These are phyloP conservation scores for Prorocentrum cordatum DNA, from an alignment of 169 alveolate species.

Conservation along the genomic window DNA sequence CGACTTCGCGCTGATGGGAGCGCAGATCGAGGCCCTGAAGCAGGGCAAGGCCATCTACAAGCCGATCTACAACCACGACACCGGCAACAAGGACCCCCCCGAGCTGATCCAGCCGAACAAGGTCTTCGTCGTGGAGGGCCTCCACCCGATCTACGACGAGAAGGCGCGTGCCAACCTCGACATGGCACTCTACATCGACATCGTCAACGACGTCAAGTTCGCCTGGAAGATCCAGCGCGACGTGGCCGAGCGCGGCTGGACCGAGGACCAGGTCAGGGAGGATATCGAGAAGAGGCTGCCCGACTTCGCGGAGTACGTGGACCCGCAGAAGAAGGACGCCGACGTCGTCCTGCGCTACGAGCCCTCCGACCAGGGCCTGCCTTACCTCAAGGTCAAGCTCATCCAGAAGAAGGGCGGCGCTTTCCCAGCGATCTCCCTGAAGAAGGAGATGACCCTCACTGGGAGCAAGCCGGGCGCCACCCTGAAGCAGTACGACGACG, in stretches of 20 bases:
- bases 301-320: conserved; percentile 61
- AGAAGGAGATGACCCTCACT: neutral
- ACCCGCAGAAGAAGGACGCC: conserved; percentile 19
- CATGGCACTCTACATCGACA: conserved; percentile 61
- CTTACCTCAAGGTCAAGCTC: conserved; percentile 5
- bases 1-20: conserved; percentile 64
- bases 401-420: conserved; percentile 19
- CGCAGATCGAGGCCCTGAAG: conserved; percentile 62
- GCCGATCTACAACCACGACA: conserved; percentile 69
- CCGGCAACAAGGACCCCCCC: conserved; percentile 65
- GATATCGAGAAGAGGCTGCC: conserved; percentile 67
- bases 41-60: conserved; percentile 55
- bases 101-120: conserved; percentile 68
- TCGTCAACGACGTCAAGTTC: neutral
- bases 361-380: conserved; percentile 65
- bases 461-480: conserved; percentile 50
- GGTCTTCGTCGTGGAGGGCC: conserved; percentile 38
- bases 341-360: neutral
- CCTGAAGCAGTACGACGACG: conserved; percentile 64
- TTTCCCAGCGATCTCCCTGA: conserved; percentile 42
- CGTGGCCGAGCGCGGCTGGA: conserved; percentile 67
- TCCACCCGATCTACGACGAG: conserved; percentile 66
- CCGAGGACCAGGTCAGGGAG: conserved; percentile 57
- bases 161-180: conserved; percentile 42
- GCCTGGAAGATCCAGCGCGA: conserved; percentile 68